Base-by-base conservation (phyloP, 2,329 filamentous ascomycete genomes). In the Emmonsia crescens region DNA sequence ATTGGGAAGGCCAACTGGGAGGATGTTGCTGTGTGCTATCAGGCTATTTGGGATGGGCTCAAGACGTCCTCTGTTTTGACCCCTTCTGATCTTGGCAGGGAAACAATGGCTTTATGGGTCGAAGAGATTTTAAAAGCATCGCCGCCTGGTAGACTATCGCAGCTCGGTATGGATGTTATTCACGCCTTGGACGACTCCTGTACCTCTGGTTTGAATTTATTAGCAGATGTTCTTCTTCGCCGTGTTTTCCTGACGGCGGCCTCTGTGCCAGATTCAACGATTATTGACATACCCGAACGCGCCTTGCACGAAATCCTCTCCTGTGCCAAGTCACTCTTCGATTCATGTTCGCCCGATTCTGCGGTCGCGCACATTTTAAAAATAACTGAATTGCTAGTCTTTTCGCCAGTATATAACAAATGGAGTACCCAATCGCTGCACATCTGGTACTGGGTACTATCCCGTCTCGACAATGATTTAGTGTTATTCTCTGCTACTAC, bases 21-120 rank as follows among this genome's bases (percentile, higher is more conserved):
- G 27, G 55, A 63, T 27, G 58, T 74, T 24, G 54, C 62, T 29
- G 57, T 65, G 14, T 68, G 69, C 48, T 72, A 73, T 48, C 63
- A 68, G 36, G 61, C 65, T 2, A 69, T 77, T 63, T 78, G 75
- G 74, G 66, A 69, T 62, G 73, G 74, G 5, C 69, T 77, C 61
- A 69, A 70, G 38, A 64, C 64, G 16, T 77, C 73, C 59, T 69
- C 68, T 57, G 69, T 77, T 24, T 68, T 75, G 36, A 66, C 64
- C 16, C 68, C 74, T 38, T 65, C 62, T 29, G 72, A 77, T 58
- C 62, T 77, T 60, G 68, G 70, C 24, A 61, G 63, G n/a, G 60
- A 66, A 2, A 64, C 71, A 36, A 61, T 74, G 27, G 66, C 71
- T 31, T 57, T 61, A 10, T 77, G 74, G 74, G 65, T 76, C 40